A percentile compares a stretch with the other conserved stretches of the same genome.
These are phyloP conservation scores for Noccaea bulbosa DNA, from an alignment of 345 rosid species.

Conservation along the genomic window DNA sequence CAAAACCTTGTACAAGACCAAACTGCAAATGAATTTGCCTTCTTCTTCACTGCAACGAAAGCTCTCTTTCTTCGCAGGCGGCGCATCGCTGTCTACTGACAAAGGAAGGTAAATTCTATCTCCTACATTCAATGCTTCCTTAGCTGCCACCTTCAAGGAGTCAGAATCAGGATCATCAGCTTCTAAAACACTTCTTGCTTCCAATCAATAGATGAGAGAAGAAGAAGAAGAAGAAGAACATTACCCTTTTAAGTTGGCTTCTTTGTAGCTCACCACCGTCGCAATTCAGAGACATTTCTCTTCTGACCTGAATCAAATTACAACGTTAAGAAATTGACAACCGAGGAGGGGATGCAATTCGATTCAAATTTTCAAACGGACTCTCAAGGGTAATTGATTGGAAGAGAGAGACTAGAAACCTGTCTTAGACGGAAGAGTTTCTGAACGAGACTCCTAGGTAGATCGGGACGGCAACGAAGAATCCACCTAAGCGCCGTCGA, in stretches of 20 bases:
- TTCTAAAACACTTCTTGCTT: background rate
- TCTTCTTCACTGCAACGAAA: constrained; percentile 60
- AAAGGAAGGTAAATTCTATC: constrained; percentile 79
- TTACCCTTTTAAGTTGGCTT: constrained; percentile 65
- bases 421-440: constrained; percentile 89
- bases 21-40: constrained; percentile 61
- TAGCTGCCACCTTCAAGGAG: constrained; percentile 72
- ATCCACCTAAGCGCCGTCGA: constrained; percentile 88
- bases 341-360: background rate
- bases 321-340: background rate
- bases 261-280: constrained; percentile 46
- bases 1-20: constrained; percentile 80
- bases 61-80: constrained; percentile 51
- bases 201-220: background rate
- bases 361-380: background rate
- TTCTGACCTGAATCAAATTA: constrained; percentile 61
- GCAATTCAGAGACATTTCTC: constrained; percentile 46
- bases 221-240: background rate
- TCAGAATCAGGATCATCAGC: constrained; percentile 39
- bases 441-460: constrained; percentile 83
- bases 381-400: constrained; percentile 12
- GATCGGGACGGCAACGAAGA: constrained; percentile 75
- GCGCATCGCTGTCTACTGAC: constrained; percentile 45
- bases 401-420: constrained; percentile 49
- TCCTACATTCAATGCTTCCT: constrained; percentile 69